These are phyloP conservation scores for Phaeosphaeriaceae sp. DNA, from an alignment of 2,329 filamentous ascomycete genomes.

Conservation along the genomic window DNA sequence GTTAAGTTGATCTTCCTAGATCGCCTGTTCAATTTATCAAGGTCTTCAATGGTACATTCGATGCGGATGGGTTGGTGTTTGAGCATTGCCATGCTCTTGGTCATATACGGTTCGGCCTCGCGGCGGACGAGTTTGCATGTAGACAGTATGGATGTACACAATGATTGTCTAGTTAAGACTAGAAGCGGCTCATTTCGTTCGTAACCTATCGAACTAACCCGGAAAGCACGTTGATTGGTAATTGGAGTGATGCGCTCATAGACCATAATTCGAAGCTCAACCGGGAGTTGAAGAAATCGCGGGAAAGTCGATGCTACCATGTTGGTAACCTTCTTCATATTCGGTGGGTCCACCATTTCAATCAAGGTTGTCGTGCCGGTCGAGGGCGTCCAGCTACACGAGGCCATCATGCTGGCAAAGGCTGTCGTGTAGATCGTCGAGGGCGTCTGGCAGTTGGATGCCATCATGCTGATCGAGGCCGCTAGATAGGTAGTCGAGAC, in stretches of 20 bases:
- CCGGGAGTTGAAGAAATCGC: conserved; percentile 17
- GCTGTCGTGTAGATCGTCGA: too few species aligned
- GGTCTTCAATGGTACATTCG: neutral
- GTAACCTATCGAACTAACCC: too few species aligned
- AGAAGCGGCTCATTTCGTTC: neutral
- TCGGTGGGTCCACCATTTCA: too few species aligned
- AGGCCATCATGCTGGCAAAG: too few species aligned
- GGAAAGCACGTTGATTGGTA: neutral
- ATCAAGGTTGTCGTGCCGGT: too few species aligned
- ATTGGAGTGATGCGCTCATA: conserved; percentile 10
- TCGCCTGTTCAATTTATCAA: too few species aligned
- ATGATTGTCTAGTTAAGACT: neutral
- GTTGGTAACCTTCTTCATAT: too few species aligned
- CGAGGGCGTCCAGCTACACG: too few species aligned
- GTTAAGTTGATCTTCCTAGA: neutral
- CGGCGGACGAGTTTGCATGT: neutral
- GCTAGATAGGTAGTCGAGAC: too few species aligned
- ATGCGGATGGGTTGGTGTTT: neutral
- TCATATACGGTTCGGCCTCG: neutral
- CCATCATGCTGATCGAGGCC: too few species aligned
- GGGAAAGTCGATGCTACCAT: neutral
- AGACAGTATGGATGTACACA: neutral
- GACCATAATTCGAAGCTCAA: conserved; percentile 16
- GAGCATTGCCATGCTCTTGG: neutral
- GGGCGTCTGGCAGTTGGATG: too few species aligned